These are phyloP conservation scores for Elongisporangium prolatum DNA, from an alignment of 352 stramenopile species.

Conservation along the genomic window DNA sequence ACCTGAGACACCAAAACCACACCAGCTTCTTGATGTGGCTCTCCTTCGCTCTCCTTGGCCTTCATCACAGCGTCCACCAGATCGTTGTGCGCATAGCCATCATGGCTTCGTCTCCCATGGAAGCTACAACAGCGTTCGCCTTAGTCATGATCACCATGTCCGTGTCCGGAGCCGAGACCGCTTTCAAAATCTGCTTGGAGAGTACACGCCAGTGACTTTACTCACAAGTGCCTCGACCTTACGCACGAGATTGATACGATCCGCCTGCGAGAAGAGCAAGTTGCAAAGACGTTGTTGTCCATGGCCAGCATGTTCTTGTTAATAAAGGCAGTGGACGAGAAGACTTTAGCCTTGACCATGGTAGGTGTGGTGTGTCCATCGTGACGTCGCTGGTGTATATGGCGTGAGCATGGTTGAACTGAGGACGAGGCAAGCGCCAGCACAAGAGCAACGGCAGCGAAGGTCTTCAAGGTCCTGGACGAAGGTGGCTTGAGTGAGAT, in stretches of 20 bases:
- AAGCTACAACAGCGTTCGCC: slow-evolving; percentile 21
- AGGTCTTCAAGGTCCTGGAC: slow-evolving; percentile 4
- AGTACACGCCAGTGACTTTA: not conserved
- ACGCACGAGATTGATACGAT: slow-evolving; percentile 15
- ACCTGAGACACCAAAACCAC: slow-evolving; percentile 11
- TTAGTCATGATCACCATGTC: slow-evolving; percentile 28
- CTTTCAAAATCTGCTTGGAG: slow-evolving; percentile 9
- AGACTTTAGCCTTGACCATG: slow-evolving; percentile 6
- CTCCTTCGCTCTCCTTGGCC: slow-evolving; percentile 4
- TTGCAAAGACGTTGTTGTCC: slow-evolving; percentile 36
- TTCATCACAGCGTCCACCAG: slow-evolving; percentile 16
- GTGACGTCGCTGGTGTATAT: not conserved
- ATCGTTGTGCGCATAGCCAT: slow-evolving; percentile 8
- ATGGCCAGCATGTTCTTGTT: slow-evolving; percentile 38
- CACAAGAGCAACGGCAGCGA: slow-evolving; percentile 1
- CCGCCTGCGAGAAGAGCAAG: slow-evolving; percentile 26
- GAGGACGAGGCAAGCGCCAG: not conserved
- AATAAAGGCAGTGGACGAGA: slow-evolving; percentile 18
- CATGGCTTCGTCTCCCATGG: slow-evolving; percentile 15
- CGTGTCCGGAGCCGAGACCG: slow-evolving; percentile 12
- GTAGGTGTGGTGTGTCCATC: not conserved
- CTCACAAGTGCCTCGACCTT: slow-evolving; percentile 13
- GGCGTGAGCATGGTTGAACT: not conserved
- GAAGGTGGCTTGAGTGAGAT: too few relatives aligned
- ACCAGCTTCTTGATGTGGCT: slow-evolving; percentile 10